Evolutionary conservation across 176 grass and related monocot genomes (phyloP).

Genomic region (Cenchrus purpureus): DNA sequence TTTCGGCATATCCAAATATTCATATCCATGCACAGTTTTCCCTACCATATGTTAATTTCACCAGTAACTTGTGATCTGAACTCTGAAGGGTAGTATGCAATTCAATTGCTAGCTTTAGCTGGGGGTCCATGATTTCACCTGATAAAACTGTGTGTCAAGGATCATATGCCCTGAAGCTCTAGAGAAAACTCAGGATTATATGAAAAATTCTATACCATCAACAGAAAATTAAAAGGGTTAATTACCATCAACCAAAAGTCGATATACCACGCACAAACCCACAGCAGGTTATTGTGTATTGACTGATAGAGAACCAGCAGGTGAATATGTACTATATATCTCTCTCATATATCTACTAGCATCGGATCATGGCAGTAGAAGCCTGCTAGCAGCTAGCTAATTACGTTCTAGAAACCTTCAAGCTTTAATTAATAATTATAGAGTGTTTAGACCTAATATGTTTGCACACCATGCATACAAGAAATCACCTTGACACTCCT

Average conservation of each 20-base stretch:
- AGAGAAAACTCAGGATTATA: neutral
- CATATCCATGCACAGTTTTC: neutral
- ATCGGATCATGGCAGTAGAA: conserved; percentile 24
- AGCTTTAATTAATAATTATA: neutral
- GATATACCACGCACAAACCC: conserved; percentile 18
- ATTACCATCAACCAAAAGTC: neutral
- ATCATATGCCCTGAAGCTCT: neutral
- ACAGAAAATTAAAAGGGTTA: conserved; percentile 15
- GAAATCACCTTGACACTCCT: conserved; percentile 53
- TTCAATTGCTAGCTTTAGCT: neutral
- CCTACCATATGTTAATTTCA: neutral
- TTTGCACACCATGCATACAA: conserved; percentile 36
- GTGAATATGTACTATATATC: neutral
- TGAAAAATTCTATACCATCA: conserved; percentile 6
- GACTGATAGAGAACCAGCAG: neutral
- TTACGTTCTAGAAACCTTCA: neutral
- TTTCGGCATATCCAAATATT: neutral
- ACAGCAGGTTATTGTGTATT: neutral
- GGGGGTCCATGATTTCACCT: conserved; percentile 19
- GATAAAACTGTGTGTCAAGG: neutral
- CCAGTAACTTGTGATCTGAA: neutral
- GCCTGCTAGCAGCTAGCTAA: neutral
- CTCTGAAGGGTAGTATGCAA: neutral
- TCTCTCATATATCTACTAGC: conserved; percentile 15
- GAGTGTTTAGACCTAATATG: neutral